Conservation (phyloP, 176 grass and related monocot species). For the Lolium rigidum region DNA sequence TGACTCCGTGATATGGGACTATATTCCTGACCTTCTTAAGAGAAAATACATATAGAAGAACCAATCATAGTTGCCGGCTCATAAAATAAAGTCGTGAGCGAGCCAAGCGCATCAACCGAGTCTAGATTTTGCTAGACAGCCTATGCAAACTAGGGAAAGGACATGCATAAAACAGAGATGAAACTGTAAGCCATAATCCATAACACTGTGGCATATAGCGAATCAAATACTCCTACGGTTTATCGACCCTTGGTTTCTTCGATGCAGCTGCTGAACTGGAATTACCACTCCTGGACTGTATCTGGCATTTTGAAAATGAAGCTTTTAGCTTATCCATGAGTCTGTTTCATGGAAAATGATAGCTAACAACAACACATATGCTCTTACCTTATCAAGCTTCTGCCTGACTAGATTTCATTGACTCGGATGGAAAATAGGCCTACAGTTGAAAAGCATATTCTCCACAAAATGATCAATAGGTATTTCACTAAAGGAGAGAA, state of each 20-base stretch:
- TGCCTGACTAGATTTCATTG: conserved; percentile 84
- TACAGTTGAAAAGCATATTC: conserved; percentile 33
- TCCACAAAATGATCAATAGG: conserved; percentile 1
- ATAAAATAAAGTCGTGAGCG: no score
- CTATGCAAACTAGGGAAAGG: no score
- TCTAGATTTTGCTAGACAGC: no score
- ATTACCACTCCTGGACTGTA: conserved; percentile 56
- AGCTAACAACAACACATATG: not conserved
- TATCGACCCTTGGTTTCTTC: conserved; percentile 72
- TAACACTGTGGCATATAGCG: not conserved
- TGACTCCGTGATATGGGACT: no score
- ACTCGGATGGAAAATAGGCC: conserved; percentile 84
- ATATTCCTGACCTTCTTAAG: no score
- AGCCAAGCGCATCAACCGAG: no score
- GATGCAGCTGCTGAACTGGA: conserved; percentile 49
- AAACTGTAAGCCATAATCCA: no score
- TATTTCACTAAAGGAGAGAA: conserved; percentile 6
- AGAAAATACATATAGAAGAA: no score
- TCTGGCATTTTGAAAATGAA: conserved; percentile 53
- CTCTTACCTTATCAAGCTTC: conserved; percentile 75
- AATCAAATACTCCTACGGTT: conserved; percentile 76
- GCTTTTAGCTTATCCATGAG: conserved; percentile 6
- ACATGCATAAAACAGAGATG: no score
- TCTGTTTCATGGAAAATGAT: not conserved
- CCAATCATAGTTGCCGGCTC: no score